Evolutionary conservation across 2,329 filamentous ascomycete species (phyloP).

Genomic region (Neonectria punicea): DNA sequence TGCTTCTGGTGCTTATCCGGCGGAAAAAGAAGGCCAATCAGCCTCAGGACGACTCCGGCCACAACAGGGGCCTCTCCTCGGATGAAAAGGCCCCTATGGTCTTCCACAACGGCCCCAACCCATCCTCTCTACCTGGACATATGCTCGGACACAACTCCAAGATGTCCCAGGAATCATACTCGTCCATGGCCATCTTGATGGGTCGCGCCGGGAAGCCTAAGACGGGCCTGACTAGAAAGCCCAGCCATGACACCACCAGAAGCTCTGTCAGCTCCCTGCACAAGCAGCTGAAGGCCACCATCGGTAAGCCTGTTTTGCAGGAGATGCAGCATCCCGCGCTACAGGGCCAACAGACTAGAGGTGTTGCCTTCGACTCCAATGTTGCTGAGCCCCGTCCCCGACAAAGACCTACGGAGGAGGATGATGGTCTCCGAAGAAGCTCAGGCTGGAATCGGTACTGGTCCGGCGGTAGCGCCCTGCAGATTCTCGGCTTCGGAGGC

Average conservation of each 20-base stretch:
- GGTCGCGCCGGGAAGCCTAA: conserved; percentile 66
- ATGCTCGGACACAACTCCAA: conserved; percentile 64
- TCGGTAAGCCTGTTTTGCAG: conserved; percentile 69
- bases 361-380: conserved; percentile 51
- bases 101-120: conserved; percentile 56
- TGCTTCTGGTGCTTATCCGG: conserved; percentile 71
- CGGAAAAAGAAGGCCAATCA: conserved; percentile 59
- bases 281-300: conserved; percentile 71
- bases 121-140: conserved; percentile 47
- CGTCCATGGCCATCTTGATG: conserved; percentile 73
- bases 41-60: conserved; percentile 57
- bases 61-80: conserved; percentile 55
- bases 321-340: conserved; percentile 47
- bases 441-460: conserved; percentile 84
- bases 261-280: conserved; percentile 65
- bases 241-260: conserved; percentile 64
- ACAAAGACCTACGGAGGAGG: conserved; percentile 46
- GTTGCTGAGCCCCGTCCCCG: conserved; percentile 50
- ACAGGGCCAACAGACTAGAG: conserved; percentile 54
- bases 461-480: conserved; percentile 76
- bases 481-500: conserved; percentile 69
- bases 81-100: conserved; percentile 69
- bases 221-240: conserved; percentile 58
- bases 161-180: conserved; percentile 67
- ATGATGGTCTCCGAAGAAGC: conserved; percentile 65